Conservation (phyloP, 352 stramenopile genomes). For the Pythium vanterpoolii region DNA sequence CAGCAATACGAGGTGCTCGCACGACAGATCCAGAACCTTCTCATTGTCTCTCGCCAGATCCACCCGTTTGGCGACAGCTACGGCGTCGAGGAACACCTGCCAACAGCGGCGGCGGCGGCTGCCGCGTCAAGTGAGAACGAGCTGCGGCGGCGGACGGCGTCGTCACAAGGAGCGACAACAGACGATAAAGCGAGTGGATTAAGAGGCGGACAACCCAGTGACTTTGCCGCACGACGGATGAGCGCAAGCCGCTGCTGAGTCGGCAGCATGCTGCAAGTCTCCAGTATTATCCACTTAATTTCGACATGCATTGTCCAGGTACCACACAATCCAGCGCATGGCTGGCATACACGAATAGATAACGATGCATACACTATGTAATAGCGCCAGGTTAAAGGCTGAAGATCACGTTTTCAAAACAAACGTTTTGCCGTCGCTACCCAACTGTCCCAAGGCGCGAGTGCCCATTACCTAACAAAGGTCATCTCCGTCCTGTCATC, state of each 20-base stretch:
- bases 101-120: neutral
- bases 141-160: neutral
- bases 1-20: conserved; percentile 11
- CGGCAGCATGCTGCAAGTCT: too few relatives aligned
- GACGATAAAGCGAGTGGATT: neutral
- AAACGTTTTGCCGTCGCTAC: too few relatives aligned
- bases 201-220: neutral
- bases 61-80: neutral
- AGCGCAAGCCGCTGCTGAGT: neutral
- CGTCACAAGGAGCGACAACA: neutral
- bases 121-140: neutral
- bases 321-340: too few relatives aligned
- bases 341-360: too few relatives aligned
- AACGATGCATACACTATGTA: too few relatives aligned
- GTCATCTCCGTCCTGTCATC: conserved; percentile 9
- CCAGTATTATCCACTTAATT: too few relatives aligned
- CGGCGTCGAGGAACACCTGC: neutral
- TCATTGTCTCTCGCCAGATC: conserved; percentile 11
- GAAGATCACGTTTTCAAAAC: too few relatives aligned
- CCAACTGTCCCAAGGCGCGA: too few relatives aligned
- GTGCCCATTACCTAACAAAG: too few relatives aligned
- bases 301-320: too few relatives aligned
- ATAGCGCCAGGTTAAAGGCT: too few relatives aligned
- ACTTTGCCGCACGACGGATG: neutral
- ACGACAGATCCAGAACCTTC: neutral